These are phyloP conservation scores for Canna indica DNA, from an alignment of 176 grass and related monocot genomes.

Conservation along the genomic window DNA sequence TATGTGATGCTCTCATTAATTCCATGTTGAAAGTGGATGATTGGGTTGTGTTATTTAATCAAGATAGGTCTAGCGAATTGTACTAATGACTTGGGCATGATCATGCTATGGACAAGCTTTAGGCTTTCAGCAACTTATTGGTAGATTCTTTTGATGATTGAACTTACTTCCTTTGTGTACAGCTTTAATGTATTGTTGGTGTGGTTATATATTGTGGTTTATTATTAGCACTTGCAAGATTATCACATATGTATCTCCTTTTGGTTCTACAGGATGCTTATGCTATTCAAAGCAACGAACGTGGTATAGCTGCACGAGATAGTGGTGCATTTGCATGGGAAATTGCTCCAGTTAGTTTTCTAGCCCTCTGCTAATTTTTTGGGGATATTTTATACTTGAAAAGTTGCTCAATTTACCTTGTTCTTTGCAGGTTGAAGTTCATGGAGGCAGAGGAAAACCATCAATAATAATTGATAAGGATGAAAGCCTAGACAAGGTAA, in stretches of 20 bases:
- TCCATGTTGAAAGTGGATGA: not conserved
- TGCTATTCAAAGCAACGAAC: conserved; percentile 92
- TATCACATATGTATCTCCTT: conserved; percentile 13
- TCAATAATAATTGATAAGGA: conserved; percentile 59
- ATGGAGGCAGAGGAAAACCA: conserved; percentile 73
- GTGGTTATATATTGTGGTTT: too few species aligned
- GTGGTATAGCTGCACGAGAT: conserved; percentile 79
- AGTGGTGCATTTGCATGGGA: conserved; percentile 87
- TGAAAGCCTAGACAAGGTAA: conserved; percentile 77
- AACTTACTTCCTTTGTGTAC: too few species aligned
- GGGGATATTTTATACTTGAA: conserved; percentile 10
- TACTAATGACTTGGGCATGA: too few species aligned
- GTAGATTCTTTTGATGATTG: too few species aligned
- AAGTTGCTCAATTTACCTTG: conserved; percentile 10
- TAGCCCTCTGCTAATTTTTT: conserved; percentile 4
- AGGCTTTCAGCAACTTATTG: too few species aligned
- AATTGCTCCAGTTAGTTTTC: conserved; percentile 55
- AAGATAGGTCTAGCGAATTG: too few species aligned
- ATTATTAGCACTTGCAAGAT: not conserved
- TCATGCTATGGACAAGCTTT: too few species aligned
- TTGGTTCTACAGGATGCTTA: conserved; percentile 51
- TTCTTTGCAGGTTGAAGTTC: conserved; percentile 70
- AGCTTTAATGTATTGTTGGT: too few species aligned
- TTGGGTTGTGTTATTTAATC: not conserved
- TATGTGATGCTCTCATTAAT: not conserved